Percentiles rank a stretch among this genome's conserved stretches.
Conservation (phyloP, 2,329 filamentous ascomycete species). For the Colletotrichum musicola region DNA sequence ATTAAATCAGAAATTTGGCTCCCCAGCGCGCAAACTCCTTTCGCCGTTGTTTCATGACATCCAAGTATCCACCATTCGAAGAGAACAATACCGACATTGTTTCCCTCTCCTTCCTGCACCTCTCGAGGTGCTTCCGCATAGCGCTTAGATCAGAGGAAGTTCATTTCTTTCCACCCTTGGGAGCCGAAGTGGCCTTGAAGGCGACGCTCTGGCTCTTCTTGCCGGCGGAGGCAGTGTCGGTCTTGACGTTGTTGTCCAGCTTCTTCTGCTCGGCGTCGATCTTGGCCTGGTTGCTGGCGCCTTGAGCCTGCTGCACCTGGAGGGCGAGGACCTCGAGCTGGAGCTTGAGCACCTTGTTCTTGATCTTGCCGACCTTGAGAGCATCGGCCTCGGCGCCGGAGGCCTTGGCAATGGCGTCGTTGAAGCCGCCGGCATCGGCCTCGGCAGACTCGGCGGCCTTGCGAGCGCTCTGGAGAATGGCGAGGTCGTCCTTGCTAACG, state of each 20-base stretch:
- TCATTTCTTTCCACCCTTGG: conserved; percentile 11
- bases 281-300: conserved; percentile 56
- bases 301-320: conserved; percentile 64
- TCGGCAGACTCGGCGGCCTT: conserved; percentile 67
- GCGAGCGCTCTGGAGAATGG: conserved; percentile 63
- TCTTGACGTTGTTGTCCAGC: conserved; percentile 64
- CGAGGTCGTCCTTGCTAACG: conserved; percentile 61
- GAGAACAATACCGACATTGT: conserved; percentile 9
- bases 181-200: conserved; percentile 46
- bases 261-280: conserved; percentile 63
- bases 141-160: background rate
- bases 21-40: conserved; percentile 20
- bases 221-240: conserved; percentile 51
- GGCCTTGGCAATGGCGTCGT: conserved; percentile 64
- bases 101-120: conserved; percentile 1
- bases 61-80: background rate
- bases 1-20: conserved; percentile 29
- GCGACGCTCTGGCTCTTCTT: conserved; percentile 51
- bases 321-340: conserved; percentile 64
- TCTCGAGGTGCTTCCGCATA: background rate
- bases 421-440: conserved; percentile 59
- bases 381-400: conserved; percentile 56
- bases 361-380: conserved; percentile 68
- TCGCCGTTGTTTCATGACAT: conserved; percentile 14
- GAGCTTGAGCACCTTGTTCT: conserved; percentile 72